Percentiles rank a stretch among this genome's conserved stretches.
Conservation (phyloP, 208 protist genomes). For the Acanthamoeba polyphaga region DNA sequence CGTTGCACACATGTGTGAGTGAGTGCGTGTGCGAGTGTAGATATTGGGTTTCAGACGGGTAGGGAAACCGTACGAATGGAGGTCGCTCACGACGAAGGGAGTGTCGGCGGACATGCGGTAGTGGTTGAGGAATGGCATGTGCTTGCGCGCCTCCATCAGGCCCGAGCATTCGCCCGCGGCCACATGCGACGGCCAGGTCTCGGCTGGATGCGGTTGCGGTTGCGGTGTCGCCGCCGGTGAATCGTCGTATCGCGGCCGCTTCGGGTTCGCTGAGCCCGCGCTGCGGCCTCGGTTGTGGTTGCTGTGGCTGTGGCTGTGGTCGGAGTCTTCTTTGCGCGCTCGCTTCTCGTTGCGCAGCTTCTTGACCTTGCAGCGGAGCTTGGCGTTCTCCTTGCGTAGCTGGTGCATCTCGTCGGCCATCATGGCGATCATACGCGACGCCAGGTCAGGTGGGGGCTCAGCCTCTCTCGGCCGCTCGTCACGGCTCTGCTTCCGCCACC, state of each 20-base stretch:
- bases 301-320: background rate
- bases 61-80: background rate
- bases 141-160: background rate
- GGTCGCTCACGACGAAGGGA: background rate
- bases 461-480: background rate
- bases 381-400: background rate
- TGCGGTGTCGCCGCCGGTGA: too few species aligned
- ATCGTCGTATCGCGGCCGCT: too few species aligned
- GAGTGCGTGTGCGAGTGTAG: too few species aligned
- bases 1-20: background rate
- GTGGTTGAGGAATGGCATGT: background rate
- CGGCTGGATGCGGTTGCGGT: background rate
- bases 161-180: background rate
- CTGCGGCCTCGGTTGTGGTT: background rate
- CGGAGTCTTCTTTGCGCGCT: background rate
- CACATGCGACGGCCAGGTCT: background rate
- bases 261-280: background rate
- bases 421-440: background rate
- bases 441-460: background rate
- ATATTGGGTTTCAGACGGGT: too few species aligned
- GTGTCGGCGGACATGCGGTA: background rate
- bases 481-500: background rate
- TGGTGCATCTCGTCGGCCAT: background rate
- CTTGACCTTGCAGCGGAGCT: constrained; percentile 15
- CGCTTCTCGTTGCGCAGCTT: background rate